Evolutionary conservation across 257 asterid genomes (phyloP).

Genomic region (Scutellaria baicalensis): DNA sequence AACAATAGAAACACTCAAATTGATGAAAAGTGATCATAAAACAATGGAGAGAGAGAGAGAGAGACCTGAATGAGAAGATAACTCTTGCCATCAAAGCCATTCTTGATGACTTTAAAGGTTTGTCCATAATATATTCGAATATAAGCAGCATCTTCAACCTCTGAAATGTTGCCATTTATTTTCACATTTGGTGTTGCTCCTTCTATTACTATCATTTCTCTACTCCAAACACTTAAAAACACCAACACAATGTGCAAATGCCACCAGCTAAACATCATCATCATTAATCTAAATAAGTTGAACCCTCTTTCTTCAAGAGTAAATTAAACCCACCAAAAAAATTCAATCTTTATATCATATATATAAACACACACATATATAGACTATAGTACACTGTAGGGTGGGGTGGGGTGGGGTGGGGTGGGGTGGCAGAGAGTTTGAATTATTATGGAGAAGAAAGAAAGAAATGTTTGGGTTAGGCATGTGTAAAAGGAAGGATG

Average conservation of each 20-base stretch:
- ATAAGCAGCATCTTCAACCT: slow-evolving; percentile 64
- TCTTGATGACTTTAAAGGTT: slow-evolving; percentile 91
- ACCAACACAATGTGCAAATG: slow-evolving; percentile 19
- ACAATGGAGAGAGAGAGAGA: not conserved
- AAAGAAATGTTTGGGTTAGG: slow-evolving; percentile 31
- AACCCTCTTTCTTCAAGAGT: not conserved
- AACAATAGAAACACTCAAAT: not conserved
- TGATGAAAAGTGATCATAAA: not conserved
- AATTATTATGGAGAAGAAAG: slow-evolving; percentile 9
- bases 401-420: not conserved
- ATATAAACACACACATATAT: not conserved
- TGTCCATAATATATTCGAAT: slow-evolving; percentile 81
- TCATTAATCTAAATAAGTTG: not conserved
- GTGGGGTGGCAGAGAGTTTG: not conserved
- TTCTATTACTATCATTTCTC: not conserved
- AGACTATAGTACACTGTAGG: no score
- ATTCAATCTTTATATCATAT: not conserved
- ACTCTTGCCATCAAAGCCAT: slow-evolving; percentile 79
- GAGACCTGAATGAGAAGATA: slow-evolving; percentile 93
- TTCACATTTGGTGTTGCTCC: slow-evolving; percentile 43
- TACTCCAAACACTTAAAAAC: slow-evolving; percentile 16
- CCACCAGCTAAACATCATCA: slow-evolving; percentile 17
- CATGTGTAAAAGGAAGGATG: slow-evolving; percentile 27
- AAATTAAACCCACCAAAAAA: not conserved
- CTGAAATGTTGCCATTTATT: slow-evolving; percentile 55